Base-by-base conservation (phyloP, 768 basidiomycete species). In the Naganishia vishniacii region DNA sequence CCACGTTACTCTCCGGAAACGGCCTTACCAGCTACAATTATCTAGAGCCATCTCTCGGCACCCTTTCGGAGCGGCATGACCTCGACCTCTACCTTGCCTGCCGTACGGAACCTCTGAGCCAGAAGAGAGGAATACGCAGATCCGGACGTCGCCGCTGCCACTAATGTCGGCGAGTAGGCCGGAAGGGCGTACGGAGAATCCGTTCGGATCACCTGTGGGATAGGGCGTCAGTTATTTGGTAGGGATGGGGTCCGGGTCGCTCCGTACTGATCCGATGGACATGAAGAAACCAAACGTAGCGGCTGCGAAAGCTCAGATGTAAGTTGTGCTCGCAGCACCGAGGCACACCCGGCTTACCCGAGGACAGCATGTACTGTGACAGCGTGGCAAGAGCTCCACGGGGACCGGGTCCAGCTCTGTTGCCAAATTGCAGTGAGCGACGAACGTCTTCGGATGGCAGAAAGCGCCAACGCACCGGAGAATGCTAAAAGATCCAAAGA, bases 241-340 rank as follows among this genome's bases (percentile, higher is more conserved):
- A n/a, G n/a, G n/a, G n/a, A n/a, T n/a, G 5, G 8, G 3, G 37
- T 4, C n/a, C 1, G 1, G 16, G 1, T 26, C 16, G 16, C 15
- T 40, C 73, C 85, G 71, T 73, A 93, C 91, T 31, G 91, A 91
- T 73, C 91, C 88, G 72, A 95, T 89, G 42, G 91, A 84, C 66
- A 98, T 86, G 86, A 98, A 98, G 81, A 97, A 97, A 2, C 87
- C 87, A 77, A 99, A 98, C 0, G 94, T 95, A 8, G 93, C 93
- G 5, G 90, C 94, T 71, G 40, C 42, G 13, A 4, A 31, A 23
- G 49, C 15, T 25, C 20, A 31, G 4, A 26, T 3, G 20, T 12
- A 3, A 26, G 1, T 56, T 20, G 20, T 12, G 6, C 18, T 23
- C n/a, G 53, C 31, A 2, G 13, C 3, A 3, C 18, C 5, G 59